Evolutionary conservation across 1,139 yeast species (phyloP).

Genomic region (Hanseniaspora uvarum): DNA sequence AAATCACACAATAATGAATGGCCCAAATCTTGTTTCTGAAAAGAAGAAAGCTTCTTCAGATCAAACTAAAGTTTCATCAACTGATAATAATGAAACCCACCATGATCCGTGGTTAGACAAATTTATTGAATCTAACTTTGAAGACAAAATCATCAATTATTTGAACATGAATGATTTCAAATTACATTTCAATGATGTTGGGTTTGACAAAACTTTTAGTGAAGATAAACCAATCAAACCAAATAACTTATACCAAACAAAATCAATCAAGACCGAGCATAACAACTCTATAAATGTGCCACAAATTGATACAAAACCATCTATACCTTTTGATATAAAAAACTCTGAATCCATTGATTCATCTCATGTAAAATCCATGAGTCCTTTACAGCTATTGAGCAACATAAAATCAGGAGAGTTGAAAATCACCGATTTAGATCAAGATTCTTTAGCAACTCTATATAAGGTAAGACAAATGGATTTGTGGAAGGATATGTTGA

Average conservation of each 20-base stretch:
- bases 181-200: constrained; percentile 46
- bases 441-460: constrained; percentile 25
- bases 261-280: neutral
- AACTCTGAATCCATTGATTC: neutral
- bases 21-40: neutral
- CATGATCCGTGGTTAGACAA: constrained; percentile 56
- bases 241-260: neutral
- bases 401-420: constrained; percentile 16
- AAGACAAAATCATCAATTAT: constrained; percentile 27
- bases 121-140: constrained; percentile 54
- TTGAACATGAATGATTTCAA: constrained; percentile 28
- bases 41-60: neutral
- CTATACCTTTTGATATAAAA: neutral
- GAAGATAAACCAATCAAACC: constrained; percentile 2
- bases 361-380: neutral
- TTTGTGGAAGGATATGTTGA: constrained; percentile 18
- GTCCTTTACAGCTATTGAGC: constrained; percentile 12
- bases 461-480: constrained; percentile 55
- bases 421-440: constrained; percentile 11
- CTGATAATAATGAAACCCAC: constrained; percentile 27
- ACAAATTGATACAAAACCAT: neutral
- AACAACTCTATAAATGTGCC: neutral
- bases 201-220: constrained; percentile 32
- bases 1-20: neutral
- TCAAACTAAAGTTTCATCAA: constrained; percentile 7